phyloP scores from a whole-genome alignment of 495 filamentous ascomycete genomes.

The Penicillium steckii region DNA sequence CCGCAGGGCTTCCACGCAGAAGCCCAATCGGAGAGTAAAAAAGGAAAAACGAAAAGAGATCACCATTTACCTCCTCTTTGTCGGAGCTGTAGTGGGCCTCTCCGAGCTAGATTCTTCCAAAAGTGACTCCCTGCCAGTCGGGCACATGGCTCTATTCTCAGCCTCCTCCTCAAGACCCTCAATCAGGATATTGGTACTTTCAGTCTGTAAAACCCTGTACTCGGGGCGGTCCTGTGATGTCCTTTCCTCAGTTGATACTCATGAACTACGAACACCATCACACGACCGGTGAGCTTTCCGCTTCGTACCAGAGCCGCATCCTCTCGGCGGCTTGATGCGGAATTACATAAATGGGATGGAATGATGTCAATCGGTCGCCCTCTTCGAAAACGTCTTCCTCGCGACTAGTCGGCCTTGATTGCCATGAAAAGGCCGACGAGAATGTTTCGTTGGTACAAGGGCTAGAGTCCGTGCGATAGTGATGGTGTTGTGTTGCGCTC shows the following conservation, averaged over 20 bases:
- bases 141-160: neutral
- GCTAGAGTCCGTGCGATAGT: constrained; percentile 55
- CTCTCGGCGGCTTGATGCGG: constrained; percentile 65
- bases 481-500: constrained; percentile 75
- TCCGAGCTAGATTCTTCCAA: neutral
- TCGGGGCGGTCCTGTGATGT: too few relatives aligned
- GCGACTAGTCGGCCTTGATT: constrained; percentile 46
- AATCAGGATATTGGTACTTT: too few relatives aligned
- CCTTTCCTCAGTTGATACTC: too few relatives aligned
- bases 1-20: constrained; percentile 19
- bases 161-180: neutral
- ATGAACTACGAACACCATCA: too few relatives aligned
- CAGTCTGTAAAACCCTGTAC: too few relatives aligned
- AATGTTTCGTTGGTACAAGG: constrained; percentile 33
- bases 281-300: too few relatives aligned
- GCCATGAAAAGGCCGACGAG: constrained; percentile 65
- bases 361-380: constrained; percentile 46
- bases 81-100: neutral
- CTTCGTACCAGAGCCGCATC: constrained; percentile 62
- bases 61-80: neutral
- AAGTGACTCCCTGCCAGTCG: neutral
- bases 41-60: neutral
- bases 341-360: constrained; percentile 86
- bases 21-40: neutral
- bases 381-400: constrained; percentile 49